Evolutionary conservation across 1,284 basidiomycete genomes (phyloP), one percentile per base, ranked within the genome.

Genomic region (Austropuccinia psidii): DNA sequence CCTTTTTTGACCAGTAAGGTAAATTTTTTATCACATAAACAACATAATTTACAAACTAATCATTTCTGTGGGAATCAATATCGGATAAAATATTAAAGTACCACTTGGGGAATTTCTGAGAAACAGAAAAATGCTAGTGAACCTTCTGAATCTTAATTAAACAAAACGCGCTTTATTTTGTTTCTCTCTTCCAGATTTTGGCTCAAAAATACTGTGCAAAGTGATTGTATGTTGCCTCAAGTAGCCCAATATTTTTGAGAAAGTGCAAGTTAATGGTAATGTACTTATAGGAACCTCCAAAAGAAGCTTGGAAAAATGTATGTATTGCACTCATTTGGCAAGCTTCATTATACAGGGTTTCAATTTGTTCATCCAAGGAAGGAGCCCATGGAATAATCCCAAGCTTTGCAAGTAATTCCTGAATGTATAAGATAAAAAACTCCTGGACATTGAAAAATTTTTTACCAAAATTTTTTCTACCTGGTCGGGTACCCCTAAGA

Each of bases 321-420:
- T n/a, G n/a, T n/a, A n/a, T n/a, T n/a, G n/a, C n/a, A n/a, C n/a
- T n/a, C n/a, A n/a, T n/a, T n/a, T n/a, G 54, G 24, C 31, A 55
- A 31, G 41, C 41, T 19, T 35, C 37, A 45, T 58, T 58, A 43
- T 7, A 69, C 17, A 58, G 15, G 52, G 33, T 57, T 60, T 69
- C 39, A 15, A 29, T n/a, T 2, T 41, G 49, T 68, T 68, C 52
- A 17, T 54, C 50, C 21, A 68, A 50, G 24, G 52, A 39, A 6
- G 65, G 65, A n/a, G 49, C 49, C 50, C 65, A 68, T 47, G 29
- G 41, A 39, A 21, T 8, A 24, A 68, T 68, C 2, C 65, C 65
- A 3, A 55, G 13, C 24, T 68, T 68, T 1, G 49, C 47, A 2
- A 68, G 37, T 24, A 54, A 49, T 2, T 19, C 35, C 19, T 54